Evolutionary conservation across 345 rosid genomes (phyloP).

Genomic region (Camelina sativa): DNA sequence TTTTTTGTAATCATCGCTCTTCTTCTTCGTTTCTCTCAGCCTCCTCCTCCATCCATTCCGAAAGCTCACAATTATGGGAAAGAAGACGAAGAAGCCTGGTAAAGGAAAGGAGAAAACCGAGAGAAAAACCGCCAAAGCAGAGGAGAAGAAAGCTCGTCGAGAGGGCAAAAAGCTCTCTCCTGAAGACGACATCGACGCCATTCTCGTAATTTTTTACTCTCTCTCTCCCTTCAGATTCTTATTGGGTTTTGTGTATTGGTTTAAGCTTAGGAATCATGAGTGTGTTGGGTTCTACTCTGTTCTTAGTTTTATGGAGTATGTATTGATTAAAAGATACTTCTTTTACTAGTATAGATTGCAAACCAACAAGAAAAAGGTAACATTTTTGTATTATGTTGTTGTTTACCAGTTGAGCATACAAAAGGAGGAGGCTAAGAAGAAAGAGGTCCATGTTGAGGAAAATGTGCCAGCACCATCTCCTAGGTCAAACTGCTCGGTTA

Average conservation of each 20-base stretch:
- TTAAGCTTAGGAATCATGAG: neutral
- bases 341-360: neutral
- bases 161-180: constrained; percentile 85
- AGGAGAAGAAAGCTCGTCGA: constrained; percentile 85
- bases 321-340: neutral
- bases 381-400: neutral
- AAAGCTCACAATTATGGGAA: constrained; percentile 54
- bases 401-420: constrained; percentile 68
- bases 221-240: neutral
- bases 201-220: constrained; percentile 56
- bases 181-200: constrained; percentile 95
- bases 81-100: constrained; percentile 90
- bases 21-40: constrained; percentile 21
- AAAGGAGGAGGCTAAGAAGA: constrained; percentile 94
- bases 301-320: neutral
- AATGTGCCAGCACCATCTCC: constrained; percentile 91
- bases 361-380: constrained; percentile 8
- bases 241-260: neutral
- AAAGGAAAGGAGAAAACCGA: constrained; percentile 95
- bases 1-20: neutral
- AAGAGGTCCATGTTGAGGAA: constrained; percentile 87
- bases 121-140: constrained; percentile 82
- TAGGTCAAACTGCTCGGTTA: constrained; percentile 88
- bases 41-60: constrained; percentile 28
- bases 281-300: constrained; percentile 2